Evolutionary conservation across 176 grass and related monocot species (phyloP).

Genomic region (Aegilops umbellulata): DNA sequence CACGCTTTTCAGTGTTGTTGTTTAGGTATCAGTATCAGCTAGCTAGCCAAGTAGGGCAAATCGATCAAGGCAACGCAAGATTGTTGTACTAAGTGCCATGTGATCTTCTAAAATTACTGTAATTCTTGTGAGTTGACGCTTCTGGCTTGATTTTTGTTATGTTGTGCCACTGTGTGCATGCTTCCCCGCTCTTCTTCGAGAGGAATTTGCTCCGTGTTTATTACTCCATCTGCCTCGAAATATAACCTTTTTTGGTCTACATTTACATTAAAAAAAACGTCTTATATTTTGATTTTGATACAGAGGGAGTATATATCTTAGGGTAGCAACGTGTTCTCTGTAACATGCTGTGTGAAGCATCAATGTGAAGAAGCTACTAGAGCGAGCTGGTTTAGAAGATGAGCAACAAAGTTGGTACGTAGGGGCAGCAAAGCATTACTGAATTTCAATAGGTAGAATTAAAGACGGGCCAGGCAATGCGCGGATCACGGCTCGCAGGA

Average conservation of each 20-base stretch:
- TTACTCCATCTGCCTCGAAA: not conserved
- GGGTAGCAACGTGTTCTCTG: not conserved
- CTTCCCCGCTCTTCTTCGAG: not conserved
- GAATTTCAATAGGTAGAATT: conserved; percentile 12
- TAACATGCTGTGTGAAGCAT: not conserved
- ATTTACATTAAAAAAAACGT: too few relatives aligned
- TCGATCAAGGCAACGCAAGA: not conserved
- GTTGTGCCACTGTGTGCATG: not conserved
- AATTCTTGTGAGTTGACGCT: not conserved
- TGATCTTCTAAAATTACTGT: not conserved
- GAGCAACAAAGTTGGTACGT: conserved; percentile 13
- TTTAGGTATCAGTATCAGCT: conserved; percentile 9
- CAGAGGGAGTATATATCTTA: not conserved
- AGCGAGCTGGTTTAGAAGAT: not conserved
- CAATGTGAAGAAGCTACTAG: not conserved
- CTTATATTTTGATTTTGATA: too few relatives aligned
- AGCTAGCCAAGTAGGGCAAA: not conserved
- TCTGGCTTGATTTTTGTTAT: not conserved
- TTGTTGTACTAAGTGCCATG: not conserved
- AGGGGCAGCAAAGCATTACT: conserved; percentile 10
- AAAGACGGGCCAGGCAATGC: not conserved
- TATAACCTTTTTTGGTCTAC: too few relatives aligned
- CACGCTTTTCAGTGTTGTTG: conserved; percentile 16
- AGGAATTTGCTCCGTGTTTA: not conserved
- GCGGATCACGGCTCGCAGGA: conserved; percentile 13